These are phyloP conservation scores for Turnera subulata DNA, from an alignment of 345 rosid species.

Conservation along the genomic window DNA sequence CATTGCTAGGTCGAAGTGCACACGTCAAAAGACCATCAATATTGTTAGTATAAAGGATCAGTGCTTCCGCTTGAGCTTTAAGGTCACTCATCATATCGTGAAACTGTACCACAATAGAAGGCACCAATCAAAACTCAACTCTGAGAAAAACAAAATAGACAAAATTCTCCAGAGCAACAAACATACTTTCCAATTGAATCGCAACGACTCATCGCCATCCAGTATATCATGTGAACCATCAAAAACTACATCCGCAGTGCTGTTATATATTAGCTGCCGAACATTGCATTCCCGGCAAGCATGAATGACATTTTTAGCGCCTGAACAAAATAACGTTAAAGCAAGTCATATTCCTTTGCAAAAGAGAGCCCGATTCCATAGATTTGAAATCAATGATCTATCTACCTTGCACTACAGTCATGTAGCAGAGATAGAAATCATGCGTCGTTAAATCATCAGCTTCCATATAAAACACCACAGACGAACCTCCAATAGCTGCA, in stretches of 20 bases:
- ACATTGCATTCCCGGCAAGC: slow-evolving; percentile 82
- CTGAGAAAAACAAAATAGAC: not conserved
- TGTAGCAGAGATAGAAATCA: slow-evolving; percentile 58
- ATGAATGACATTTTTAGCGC: slow-evolving; percentile 71
- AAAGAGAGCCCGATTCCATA: no score
- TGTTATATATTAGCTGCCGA: slow-evolving; percentile 66
- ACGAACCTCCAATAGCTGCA: slow-evolving; percentile 73
- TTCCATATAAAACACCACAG: slow-evolving; percentile 69
- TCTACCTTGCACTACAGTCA: slow-evolving; percentile 76
- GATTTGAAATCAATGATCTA: not conserved
- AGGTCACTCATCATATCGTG: slow-evolving; percentile 64
- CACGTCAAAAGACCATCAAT: slow-evolving; percentile 82
- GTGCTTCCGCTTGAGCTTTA: slow-evolving; percentile 88
- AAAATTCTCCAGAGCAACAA: not conserved
- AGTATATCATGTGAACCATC: slow-evolving; percentile 64
- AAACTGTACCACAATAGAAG: slow-evolving; percentile 44
- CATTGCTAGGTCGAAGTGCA: slow-evolving; percentile 83
- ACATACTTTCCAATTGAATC: slow-evolving; percentile 58
- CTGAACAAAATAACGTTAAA: slow-evolving; percentile 26
- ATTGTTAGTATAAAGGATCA: slow-evolving; percentile 66
- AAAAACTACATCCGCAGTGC: slow-evolving; percentile 83
- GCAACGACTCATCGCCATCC: slow-evolving; percentile 64
- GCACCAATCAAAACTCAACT: slow-evolving; percentile 16
- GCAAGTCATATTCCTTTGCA: not conserved
- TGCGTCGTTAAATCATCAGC: slow-evolving; percentile 35